phyloP scores from a whole-genome alignment of 257 asterid species.

The Salvia rosmarinus region DNA sequence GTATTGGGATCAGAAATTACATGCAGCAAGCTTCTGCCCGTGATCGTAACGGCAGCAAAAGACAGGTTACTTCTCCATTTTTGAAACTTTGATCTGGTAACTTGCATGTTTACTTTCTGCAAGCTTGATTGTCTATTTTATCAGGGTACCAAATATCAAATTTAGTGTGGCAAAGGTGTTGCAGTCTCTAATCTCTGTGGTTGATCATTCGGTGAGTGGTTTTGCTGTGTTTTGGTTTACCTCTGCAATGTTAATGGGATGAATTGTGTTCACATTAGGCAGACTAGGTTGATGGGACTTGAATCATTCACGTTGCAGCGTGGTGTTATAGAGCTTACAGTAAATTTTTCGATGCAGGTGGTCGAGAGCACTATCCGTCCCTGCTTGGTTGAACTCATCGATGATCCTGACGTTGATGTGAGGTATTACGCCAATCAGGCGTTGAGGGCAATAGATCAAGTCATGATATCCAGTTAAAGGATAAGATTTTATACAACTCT shows the following conservation, averaged over 20 bases:
- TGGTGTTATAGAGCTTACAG: background rate
- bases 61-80: slow-evolving; percentile 48
- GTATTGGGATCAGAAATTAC: slow-evolving; percentile 74
- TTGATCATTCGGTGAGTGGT: slow-evolving; percentile 61
- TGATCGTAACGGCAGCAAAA: slow-evolving; percentile 50
- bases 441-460: slow-evolving; percentile 57
- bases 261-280: too few species aligned
- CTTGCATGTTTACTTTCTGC: background rate
- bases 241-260: background rate
- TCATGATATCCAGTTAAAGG: slow-evolving; percentile 58
- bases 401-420: slow-evolving; percentile 81
- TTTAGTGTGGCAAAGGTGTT: slow-evolving; percentile 77
- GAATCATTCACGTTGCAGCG: too few species aligned
- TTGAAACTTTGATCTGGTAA: background rate
- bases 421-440: slow-evolving; percentile 68
- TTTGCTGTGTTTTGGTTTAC: background rate
- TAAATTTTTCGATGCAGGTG: slow-evolving; percentile 36
- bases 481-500: background rate
- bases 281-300: too few species aligned
- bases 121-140: background rate
- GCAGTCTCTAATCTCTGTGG: slow-evolving; percentile 66
- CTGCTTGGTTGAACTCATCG: slow-evolving; percentile 59
- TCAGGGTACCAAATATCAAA: slow-evolving; percentile 72
- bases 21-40: slow-evolving; percentile 59
- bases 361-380: slow-evolving; percentile 67